phyloP scores from a whole-genome alignment of 1,139 yeast species.

The Geotrichum siamense region DNA sequence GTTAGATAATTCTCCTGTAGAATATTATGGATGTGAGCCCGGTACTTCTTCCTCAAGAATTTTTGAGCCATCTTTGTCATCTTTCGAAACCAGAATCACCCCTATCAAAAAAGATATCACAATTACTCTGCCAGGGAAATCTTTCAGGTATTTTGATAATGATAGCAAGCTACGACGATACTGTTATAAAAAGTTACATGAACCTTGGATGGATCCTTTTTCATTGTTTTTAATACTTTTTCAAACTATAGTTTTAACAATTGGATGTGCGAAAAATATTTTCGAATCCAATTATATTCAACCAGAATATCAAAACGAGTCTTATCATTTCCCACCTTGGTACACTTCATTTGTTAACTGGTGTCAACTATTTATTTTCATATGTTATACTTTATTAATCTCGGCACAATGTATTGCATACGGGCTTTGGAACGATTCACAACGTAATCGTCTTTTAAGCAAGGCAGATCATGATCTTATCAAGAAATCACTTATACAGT shows the following conservation, averaged over 20 bases:
- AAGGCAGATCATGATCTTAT: not conserved
- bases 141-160: constrained; percentile 25
- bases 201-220: constrained; percentile 28
- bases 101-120: not conserved
- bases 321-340: constrained; percentile 6
- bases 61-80: too few relatives aligned
- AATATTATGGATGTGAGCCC: too few relatives aligned
- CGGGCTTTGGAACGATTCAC: constrained; percentile 41
- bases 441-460: constrained; percentile 1
- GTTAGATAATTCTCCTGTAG: too few relatives aligned
- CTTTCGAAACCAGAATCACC: too few relatives aligned
- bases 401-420: constrained; percentile 56
- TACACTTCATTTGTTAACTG: constrained; percentile 7
- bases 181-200: constrained; percentile 21
- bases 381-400: constrained; percentile 58
- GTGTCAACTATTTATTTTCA: constrained; percentile 42
- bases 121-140: constrained; percentile 21
- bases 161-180: constrained; percentile 22
- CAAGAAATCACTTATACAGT: not conserved
- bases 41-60: too few relatives aligned
- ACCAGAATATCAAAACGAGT: constrained; percentile 5
- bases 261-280: constrained; percentile 30
- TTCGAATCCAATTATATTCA: constrained; percentile 20
- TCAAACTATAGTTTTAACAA: constrained; percentile 31
- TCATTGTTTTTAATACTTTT: constrained; percentile 15